Evolutionary conservation across 2,329 filamentous ascomycete genomes (phyloP).

Genomic region (Scedosporium boydii): DNA sequence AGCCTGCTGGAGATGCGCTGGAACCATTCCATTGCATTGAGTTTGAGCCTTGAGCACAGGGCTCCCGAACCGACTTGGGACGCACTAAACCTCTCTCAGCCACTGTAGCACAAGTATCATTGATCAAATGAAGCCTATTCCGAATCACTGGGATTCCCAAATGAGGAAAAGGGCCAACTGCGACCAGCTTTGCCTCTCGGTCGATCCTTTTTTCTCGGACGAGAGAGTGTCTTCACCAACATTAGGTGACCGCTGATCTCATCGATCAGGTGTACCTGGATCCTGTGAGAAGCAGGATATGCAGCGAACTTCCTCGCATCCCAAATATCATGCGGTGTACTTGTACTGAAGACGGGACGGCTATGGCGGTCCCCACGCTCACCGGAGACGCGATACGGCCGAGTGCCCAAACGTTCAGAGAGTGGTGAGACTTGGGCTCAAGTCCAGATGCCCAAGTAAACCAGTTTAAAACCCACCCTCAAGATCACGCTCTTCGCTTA

Average conservation of each 20-base stretch:
- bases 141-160: not conserved
- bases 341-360: too few species aligned
- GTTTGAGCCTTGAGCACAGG: not conserved
- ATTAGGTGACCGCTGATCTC: too few species aligned
- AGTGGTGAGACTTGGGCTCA: not conserved
- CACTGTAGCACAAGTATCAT: not conserved
- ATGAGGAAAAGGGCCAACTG: too few species aligned
- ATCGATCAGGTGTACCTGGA: too few species aligned
- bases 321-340: too few species aligned
- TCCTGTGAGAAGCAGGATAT: too few species aligned
- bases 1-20: not conserved
- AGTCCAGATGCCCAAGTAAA: not conserved
- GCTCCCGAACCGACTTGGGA: not conserved
- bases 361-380: not conserved
- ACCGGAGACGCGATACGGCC: not conserved
- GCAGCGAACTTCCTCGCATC: too few species aligned
- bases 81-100: not conserved
- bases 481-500: not conserved
- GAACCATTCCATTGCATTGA: not conserved
- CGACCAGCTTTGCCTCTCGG: too few species aligned
- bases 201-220: too few species aligned
- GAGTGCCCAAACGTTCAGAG: not conserved
- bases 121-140: too few species aligned
- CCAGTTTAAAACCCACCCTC: not conserved
- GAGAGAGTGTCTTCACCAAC: too few species aligned